These are phyloP conservation scores for Tolypocladium tropicale DNA, from an alignment of 2,329 filamentous ascomycete genomes.

Conservation along the genomic window DNA sequence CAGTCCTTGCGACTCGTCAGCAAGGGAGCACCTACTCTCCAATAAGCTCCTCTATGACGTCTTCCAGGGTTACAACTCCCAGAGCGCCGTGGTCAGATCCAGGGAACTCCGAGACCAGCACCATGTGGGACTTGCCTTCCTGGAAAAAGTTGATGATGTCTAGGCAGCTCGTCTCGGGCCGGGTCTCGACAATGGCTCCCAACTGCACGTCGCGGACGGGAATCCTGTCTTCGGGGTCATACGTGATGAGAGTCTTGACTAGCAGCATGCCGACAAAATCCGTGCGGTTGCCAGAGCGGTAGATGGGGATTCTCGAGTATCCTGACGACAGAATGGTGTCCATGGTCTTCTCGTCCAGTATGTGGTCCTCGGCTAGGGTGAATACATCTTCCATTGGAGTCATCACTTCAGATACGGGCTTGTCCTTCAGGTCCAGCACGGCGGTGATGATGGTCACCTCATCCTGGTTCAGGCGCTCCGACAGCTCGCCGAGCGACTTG, in stretches of 20 bases:
- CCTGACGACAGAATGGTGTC: constrained; percentile 86
- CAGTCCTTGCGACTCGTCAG: not conserved
- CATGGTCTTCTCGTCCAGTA: constrained; percentile 90
- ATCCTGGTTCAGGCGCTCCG: constrained; percentile 87
- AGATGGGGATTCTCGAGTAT: constrained; percentile 92
- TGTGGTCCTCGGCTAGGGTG: constrained; percentile 88
- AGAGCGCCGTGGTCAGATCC: constrained; percentile 86
- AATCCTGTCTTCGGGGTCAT: constrained; percentile 87
- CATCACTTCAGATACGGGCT: constrained; percentile 92
- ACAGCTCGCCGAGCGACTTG: constrained; percentile 77
- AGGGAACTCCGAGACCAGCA: constrained; percentile 80
- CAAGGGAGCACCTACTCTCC: constrained; percentile 57
- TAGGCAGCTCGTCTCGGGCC: constrained; percentile 88
- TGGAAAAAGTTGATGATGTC: constrained; percentile 99
- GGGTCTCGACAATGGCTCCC: constrained; percentile 88
- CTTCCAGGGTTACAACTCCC: constrained; percentile 90
- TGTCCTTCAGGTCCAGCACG: constrained; percentile 91
- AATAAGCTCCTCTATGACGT: constrained; percentile 97
- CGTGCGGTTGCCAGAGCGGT: constrained; percentile 68
- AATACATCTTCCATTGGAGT: constrained; percentile 98
- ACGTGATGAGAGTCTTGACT: constrained; percentile 97
- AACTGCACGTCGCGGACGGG: constrained; percentile 83
- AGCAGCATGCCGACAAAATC: constrained; percentile 97
- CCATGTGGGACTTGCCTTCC: constrained; percentile 98
- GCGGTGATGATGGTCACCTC: constrained; percentile 98